phyloP scores from a whole-genome alignment of 2,329 filamentous ascomycete species.

The Sphaerostilbella broomeana region DNA sequence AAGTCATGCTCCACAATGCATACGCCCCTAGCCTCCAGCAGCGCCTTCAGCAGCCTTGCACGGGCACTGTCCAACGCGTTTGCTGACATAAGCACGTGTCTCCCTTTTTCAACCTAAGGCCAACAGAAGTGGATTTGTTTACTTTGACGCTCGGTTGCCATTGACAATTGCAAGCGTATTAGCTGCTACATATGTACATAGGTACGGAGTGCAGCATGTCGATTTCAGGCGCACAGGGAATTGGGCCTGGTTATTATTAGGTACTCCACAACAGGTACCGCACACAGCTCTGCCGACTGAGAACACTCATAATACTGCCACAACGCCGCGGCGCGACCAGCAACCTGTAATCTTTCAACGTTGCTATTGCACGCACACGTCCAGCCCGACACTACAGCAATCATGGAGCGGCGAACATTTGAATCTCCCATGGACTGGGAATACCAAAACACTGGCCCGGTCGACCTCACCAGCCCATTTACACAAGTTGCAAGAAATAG shows the following conservation, averaged over 20 bases:
- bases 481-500: conserved; percentile 42
- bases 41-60: conserved; percentile 7
- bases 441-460: conserved; percentile 49
- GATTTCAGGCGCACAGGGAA: too few species aligned
- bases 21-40: too few species aligned
- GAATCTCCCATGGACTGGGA: conserved; percentile 63
- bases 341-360: not conserved
- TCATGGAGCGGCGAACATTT: conserved; percentile 49
- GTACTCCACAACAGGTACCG: too few species aligned
- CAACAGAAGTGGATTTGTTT: conserved; percentile 24
- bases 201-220: too few species aligned
- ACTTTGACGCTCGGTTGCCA: conserved; percentile 26
- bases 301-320: too few species aligned
- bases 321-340: not conserved
- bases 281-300: too few species aligned
- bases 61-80: not conserved
- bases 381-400: not conserved
- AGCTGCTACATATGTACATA: too few species aligned
- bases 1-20: too few species aligned
- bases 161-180: too few species aligned
- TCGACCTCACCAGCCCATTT: conserved; percentile 58
- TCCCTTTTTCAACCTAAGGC: not conserved
- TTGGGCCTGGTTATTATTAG: too few species aligned
- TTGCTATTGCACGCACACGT: conserved; percentile 1
- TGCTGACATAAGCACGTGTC: conserved; percentile 31